These are phyloP conservation scores for Saccharomyces kudriavzevii DNA, from an alignment of 805 yeast species.

Conservation along the genomic window DNA sequence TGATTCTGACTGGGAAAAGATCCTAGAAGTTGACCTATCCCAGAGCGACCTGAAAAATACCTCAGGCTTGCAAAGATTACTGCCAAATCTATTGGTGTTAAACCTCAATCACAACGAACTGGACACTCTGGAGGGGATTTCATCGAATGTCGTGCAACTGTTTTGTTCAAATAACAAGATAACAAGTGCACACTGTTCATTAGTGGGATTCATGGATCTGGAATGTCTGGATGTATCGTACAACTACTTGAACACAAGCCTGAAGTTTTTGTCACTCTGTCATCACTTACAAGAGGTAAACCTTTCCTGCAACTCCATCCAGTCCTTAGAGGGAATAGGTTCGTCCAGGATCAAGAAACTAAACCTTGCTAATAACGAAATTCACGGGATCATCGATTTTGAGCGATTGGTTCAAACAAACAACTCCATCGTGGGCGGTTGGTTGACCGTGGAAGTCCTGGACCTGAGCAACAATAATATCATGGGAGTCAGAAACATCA, in stretches of 20 bases:
- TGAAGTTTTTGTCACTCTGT: conserved; percentile 11
- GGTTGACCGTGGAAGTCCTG: conserved; percentile 19
- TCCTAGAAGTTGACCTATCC: conserved; percentile 9
- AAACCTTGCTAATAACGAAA: conserved; percentile 16
- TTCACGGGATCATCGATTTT: conserved; percentile 22
- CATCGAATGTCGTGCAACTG: conserved; percentile 10
- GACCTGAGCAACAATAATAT: conserved; percentile 20
- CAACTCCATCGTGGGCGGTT: conserved; percentile 7
- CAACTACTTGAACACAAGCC: conserved; percentile 6
- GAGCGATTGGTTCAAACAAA: conserved; percentile 11
- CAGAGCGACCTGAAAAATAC: conserved; percentile 9
- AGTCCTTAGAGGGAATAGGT: conserved; percentile 16
- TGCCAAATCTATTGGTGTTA: conserved; percentile 18
- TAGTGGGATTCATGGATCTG: conserved; percentile 14
- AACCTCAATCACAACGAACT: conserved; percentile 18
- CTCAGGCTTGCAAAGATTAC: conserved; percentile 16
- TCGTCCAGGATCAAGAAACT: conserved; percentile 12
- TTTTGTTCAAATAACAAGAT: conserved; percentile 14
- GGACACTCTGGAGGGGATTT: conserved; percentile 14
- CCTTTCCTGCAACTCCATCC: conserved; percentile 18
- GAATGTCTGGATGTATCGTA: conserved; percentile 13
- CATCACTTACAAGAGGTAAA: conserved; percentile 15
- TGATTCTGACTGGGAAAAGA: conserved; percentile 9
- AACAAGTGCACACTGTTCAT: conserved; percentile 10
- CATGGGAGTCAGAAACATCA: conserved; percentile 16